Evolutionary conservation across 2,329 filamentous ascomycete genomes (phyloP), one percentile per base, ranked within the genome.

Genomic region (Cladosporium velox): DNA sequence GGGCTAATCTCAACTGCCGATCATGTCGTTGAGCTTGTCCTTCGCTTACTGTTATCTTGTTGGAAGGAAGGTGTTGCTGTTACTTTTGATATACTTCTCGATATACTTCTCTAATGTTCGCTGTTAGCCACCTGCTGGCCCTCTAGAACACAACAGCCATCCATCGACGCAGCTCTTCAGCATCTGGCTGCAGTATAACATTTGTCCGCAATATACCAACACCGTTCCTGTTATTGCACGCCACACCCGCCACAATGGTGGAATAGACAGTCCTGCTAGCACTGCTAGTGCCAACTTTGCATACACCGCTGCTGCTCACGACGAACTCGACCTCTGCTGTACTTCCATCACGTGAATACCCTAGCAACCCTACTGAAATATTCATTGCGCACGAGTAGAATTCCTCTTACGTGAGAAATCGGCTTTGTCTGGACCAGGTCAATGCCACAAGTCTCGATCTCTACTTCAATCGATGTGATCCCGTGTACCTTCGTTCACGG

Each of bases 1-100:
- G 18, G 5, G 14, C 57, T 59, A 59, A 59, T 44, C 57, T 30
- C 35, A 59, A 59, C 57, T 59, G 57, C 57, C 57, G 57, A 59
- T 59, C 57, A 21, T 24, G 11, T 21, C 52, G 52, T 55, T 55
- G 52, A 55, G 51, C 28, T n/a, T 32, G 26, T 30, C 24, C 21
- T 15, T 52, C 49, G 21, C 49, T 52, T 30, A 11, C 26, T 28
- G 21, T 51, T 26, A 11, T 51, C 47, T 7, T 51, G 21, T 28
- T 10, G 47, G 1, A 4, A 51, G 26, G 4, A 44, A n/a, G 38
- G 38, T 44, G 41, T 47, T 47, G n/a, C n/a, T 47, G 41, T 47
- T 47, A 6, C 8, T 21, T 47, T 24, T 21, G 41, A 8, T 4
- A 10, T 41, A 11, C 14, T 41, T 41, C 5, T 18, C 5, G 24